Evolutionary conservation across 768 basidiomycete species (phyloP).

Genomic region (Trametes sanguinea): DNA sequence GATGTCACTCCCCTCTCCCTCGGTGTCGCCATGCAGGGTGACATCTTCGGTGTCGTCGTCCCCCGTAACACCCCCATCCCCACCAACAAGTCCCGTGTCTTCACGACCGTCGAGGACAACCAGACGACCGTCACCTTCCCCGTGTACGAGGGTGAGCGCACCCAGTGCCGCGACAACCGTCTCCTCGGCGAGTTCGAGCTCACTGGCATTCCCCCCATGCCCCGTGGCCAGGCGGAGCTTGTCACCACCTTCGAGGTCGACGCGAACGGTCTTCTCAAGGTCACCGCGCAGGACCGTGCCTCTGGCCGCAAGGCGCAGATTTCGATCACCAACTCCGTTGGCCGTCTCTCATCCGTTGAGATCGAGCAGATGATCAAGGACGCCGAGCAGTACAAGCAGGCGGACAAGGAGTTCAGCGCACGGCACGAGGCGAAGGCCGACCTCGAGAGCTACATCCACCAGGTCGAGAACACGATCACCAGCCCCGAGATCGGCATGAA

Average conservation of each 20-base stretch:
- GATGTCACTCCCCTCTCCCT: slow-evolving; percentile 98
- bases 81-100: slow-evolving; percentile 97
- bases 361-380: slow-evolving; percentile 99
- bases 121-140: slow-evolving; percentile 99
- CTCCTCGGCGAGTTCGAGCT: slow-evolving; percentile 99
- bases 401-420: slow-evolving; percentile 97
- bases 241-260: slow-evolving; percentile 99
- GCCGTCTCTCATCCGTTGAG: slow-evolving; percentile 94
- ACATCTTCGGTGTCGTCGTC: slow-evolving; percentile 99
- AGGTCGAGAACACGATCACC: slow-evolving; percentile 94
- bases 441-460: slow-evolving; percentile 96
- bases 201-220: slow-evolving; percentile 98
- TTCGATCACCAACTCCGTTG: slow-evolving; percentile 80
- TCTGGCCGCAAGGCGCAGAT: slow-evolving; percentile 99
- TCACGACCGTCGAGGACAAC: slow-evolving; percentile 99
- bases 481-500: slow-evolving; percentile 97
- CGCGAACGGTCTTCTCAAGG: slow-evolving; percentile 98
- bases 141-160: slow-evolving; percentile 99
- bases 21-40: slow-evolving; percentile 99
- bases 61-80: slow-evolving; percentile 99
- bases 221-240: slow-evolving; percentile 98
- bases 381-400: slow-evolving; percentile 95
- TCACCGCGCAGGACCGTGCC: slow-evolving; percentile 96
- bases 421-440: slow-evolving; percentile 98
- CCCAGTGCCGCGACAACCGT: slow-evolving; percentile 99